A percentile compares a stretch with the other conserved stretches of the same genome.
These are phyloP conservation scores for Dianthus caryophyllus DNA, from an alignment of 148 eudicot species.

Conservation along the genomic window DNA sequence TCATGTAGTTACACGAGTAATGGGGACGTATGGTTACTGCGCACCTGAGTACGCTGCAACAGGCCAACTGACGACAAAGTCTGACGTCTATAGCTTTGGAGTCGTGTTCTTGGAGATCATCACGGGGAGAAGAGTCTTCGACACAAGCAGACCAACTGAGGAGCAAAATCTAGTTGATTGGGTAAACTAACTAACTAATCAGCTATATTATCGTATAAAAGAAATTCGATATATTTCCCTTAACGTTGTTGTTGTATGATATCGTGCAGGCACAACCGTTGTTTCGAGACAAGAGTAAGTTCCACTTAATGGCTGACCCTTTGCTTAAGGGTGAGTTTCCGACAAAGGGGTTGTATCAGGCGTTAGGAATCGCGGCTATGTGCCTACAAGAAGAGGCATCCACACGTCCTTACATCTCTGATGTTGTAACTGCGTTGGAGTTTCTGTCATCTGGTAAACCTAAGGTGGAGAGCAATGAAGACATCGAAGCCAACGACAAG, in stretches of 20 bases:
- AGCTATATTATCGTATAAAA: background rate
- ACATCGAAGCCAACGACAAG: background rate
- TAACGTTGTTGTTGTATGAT: background rate
- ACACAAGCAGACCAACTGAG: slow-evolving; percentile 50
- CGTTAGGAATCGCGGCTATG: slow-evolving; percentile 91
- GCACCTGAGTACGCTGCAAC: slow-evolving; percentile 84
- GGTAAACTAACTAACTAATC: slow-evolving; percentile 43
- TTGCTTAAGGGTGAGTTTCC: slow-evolving; percentile 57
- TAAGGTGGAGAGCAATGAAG: slow-evolving; percentile 14
- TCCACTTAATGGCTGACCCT: slow-evolving; percentile 78
- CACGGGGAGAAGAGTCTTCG: slow-evolving; percentile 77
- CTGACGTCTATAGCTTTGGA: slow-evolving; percentile 88
- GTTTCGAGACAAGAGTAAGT: slow-evolving; percentile 68
- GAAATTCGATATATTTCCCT: too few relatives aligned
- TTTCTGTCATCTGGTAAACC: slow-evolving; percentile 35
- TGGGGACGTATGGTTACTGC: slow-evolving; percentile 93
- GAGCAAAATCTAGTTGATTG: slow-evolving; percentile 72
- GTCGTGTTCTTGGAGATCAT: slow-evolving; percentile 84
- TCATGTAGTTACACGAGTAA: slow-evolving; percentile 66
- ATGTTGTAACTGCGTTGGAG: slow-evolving; percentile 75
- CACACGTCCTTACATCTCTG: slow-evolving; percentile 63
- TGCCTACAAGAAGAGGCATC: slow-evolving; percentile 83
- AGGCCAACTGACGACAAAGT: slow-evolving; percentile 62
- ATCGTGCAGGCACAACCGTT: slow-evolving; percentile 78
- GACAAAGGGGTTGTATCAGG: slow-evolving; percentile 62